phyloP scores from a whole-genome alignment of 768 basidiomycete species.

The Rhodosporidiobolus sp. region DNA sequence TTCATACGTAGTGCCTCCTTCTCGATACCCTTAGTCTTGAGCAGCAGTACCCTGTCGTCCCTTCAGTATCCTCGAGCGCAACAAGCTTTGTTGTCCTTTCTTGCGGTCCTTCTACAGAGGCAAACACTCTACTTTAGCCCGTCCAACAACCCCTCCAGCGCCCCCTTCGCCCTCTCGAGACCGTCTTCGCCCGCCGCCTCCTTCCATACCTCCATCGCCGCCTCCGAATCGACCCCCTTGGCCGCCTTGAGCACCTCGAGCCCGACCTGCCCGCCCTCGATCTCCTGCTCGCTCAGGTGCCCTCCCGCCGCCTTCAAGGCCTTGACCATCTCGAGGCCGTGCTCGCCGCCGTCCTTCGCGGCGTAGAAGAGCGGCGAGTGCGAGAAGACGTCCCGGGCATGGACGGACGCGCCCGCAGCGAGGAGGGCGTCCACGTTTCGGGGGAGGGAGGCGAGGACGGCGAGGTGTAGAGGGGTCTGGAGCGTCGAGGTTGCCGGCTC shows the following conservation, averaged over 20 bases:
- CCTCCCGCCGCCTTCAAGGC: slow-evolving; percentile 42
- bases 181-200: slow-evolving; percentile 19
- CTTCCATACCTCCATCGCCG: background rate
- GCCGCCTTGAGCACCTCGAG: slow-evolving; percentile 21
- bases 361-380: slow-evolving; percentile 44
- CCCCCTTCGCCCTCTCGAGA: slow-evolving; percentile 17
- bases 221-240: background rate
- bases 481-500: slow-evolving; percentile 36
- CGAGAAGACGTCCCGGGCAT: slow-evolving; percentile 44
- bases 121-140: background rate
- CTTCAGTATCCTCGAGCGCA: no score
- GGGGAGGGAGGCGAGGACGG: slow-evolving; percentile 37
- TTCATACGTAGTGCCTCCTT: no score
- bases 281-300: slow-evolving; percentile 41
- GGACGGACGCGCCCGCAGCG: slow-evolving; percentile 45
- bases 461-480: slow-evolving; percentile 46
- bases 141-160: background rate
- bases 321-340: slow-evolving; percentile 35
- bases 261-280: slow-evolving; percentile 35
- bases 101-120: no score
- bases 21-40: no score
- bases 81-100: no score
- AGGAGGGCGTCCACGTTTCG: slow-evolving; percentile 44
- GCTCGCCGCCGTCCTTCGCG: slow-evolving; percentile 20
- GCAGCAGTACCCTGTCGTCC: no score